Evolutionary conservation across 306 rosid genomes (phyloP).

Genomic region (Pterocarpus santalinus): DNA sequence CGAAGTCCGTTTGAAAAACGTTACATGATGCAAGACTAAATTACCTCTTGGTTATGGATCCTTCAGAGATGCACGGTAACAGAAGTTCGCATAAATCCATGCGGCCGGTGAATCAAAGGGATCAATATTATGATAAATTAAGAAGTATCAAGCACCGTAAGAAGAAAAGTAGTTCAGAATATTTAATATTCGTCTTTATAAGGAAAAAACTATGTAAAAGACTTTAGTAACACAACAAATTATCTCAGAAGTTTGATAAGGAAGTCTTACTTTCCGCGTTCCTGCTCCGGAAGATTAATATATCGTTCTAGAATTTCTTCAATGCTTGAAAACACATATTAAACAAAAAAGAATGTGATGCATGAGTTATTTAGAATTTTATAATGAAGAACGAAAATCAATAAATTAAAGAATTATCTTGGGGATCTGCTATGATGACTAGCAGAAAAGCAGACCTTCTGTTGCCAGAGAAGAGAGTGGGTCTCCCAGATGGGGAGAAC

Average conservation of each 20-base stretch:
- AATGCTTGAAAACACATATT: constrained; percentile 51
- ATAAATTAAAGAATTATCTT: too few relatives aligned
- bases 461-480: constrained; percentile 61
- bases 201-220: neutral
- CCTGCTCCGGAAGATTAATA: constrained; percentile 53
- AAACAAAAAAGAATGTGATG: neutral
- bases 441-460: constrained; percentile 49
- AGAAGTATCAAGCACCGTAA: neutral
- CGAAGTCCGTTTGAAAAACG: neutral
- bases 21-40: constrained; percentile 1
- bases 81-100: constrained; percentile 10
- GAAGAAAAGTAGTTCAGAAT: neutral
- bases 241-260: neutral
- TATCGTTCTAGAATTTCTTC: constrained; percentile 71
- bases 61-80: constrained; percentile 47
- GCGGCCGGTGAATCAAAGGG: neutral
- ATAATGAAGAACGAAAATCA: neutral
- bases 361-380: neutral
- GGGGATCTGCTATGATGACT: too few relatives aligned
- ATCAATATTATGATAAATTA: constrained; percentile 1
- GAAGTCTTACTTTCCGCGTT: constrained; percentile 58
- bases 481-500: constrained; percentile 74
- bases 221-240: neutral
- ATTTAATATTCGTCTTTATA: too few relatives aligned
- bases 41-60: constrained; percentile 70